These are phyloP conservation scores for Aquilaria yunnanensis DNA, from an alignment of 345 rosid genomes.

Conservation along the genomic window DNA sequence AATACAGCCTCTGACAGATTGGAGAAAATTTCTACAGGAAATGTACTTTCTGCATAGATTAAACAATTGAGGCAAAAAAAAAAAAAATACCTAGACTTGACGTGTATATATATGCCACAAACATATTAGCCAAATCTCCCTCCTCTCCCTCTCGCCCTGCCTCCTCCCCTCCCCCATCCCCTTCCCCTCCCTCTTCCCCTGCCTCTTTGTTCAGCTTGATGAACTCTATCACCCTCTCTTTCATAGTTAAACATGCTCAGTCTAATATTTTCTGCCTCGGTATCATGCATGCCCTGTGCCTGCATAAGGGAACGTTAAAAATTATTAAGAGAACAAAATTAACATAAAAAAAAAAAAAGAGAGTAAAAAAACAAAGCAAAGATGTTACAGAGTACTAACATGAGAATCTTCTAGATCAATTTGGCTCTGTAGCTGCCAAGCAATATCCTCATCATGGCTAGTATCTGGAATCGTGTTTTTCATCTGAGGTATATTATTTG, in stretches of 20 bases:
- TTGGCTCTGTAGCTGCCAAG: conserved; percentile 78
- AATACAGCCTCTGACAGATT: too few species aligned
- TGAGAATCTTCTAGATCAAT: conserved; percentile 72
- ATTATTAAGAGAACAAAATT: conserved; percentile 8
- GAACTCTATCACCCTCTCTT: conserved; percentile 28
- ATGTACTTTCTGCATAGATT: too few species aligned
- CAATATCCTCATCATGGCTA: conserved; percentile 67
- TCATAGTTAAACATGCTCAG: conserved; percentile 71
- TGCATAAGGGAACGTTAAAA: conserved; percentile 17
- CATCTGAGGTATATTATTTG: conserved; percentile 24
- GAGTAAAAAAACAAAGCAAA: neutral
- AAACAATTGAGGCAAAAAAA: too few species aligned
- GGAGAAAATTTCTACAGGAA: too few species aligned
- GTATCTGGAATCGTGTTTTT: conserved; percentile 34
- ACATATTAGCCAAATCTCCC: conserved; percentile 13
- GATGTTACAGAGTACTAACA: conserved; percentile 29
- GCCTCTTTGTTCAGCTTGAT: conserved; percentile 35
- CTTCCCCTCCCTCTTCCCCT: conserved; percentile 44
- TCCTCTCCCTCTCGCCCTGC: conserved; percentile 32
- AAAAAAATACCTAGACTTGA: too few species aligned
- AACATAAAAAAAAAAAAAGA: neutral
- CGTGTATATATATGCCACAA: neutral
- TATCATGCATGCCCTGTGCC: conserved; percentile 37
- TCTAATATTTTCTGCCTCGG: conserved; percentile 55
- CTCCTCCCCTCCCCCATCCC: conserved; percentile 27